Conservation (phyloP, 306 rosid species). For the Castanopsis chinensis region DNA sequence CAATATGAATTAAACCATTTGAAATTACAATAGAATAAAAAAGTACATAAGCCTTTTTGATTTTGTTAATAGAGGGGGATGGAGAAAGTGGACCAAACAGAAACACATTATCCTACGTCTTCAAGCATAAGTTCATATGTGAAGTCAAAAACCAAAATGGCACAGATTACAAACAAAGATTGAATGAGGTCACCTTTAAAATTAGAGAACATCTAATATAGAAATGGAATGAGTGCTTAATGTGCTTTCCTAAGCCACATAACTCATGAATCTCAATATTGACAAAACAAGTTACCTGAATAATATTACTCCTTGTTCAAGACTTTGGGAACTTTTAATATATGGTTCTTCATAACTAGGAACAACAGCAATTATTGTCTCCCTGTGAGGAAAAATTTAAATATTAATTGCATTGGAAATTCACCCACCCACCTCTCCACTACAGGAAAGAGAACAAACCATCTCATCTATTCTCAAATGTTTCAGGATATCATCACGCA, state of each 20-base stretch:
- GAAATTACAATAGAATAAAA: no score
- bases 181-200: not conserved
- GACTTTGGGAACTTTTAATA: conserved; percentile 79
- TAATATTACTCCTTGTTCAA: conserved; percentile 55
- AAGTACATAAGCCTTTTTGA: no score
- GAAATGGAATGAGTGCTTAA: not conserved
- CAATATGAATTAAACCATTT: no score
- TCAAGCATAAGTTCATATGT: not conserved
- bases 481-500: conserved; percentile 64
- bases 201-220: not conserved
- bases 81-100: no score
- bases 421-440: not conserved
- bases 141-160: not conserved
- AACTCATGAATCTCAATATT: not conserved
- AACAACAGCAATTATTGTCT: conserved; percentile 59
- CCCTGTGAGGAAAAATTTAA: conserved; percentile 35
- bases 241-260: not conserved
- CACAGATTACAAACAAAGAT: not conserved
- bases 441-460: conserved; percentile 11
- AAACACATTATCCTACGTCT: no score
- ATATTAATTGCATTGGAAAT: not conserved
- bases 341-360: conserved; percentile 77
- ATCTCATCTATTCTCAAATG: conserved; percentile 63
- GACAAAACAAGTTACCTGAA: conserved; percentile 8
- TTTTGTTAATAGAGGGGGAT: no score